A percentile compares a stretch with the other conserved stretches of the same genome.
These are phyloP conservation scores for Chenopodium album DNA, from an alignment of 148 eudicot species.

Conservation along the genomic window DNA sequence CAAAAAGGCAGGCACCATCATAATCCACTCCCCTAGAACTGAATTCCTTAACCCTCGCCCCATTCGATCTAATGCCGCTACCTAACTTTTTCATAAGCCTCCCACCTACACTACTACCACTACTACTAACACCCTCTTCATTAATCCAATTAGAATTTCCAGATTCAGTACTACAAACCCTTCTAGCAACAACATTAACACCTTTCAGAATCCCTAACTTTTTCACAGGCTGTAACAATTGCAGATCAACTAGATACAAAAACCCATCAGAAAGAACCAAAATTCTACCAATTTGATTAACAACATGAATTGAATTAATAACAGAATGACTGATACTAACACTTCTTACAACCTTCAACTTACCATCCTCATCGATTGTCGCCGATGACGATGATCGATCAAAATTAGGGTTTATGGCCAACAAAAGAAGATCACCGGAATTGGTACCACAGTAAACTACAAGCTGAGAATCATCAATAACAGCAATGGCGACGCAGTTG, in stretches of 20 bases:
- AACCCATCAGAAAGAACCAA: constrained; percentile 57
- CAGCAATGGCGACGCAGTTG: constrained; percentile 49
- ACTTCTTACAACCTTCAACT: constrained; percentile 32
- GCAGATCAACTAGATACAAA: constrained; percentile 44
- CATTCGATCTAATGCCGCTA: constrained; percentile 50
- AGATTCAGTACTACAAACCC: constrained; percentile 39
- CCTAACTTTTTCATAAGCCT: constrained; percentile 56
- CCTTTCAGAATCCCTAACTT: constrained; percentile 45
- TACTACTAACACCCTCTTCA: constrained; percentile 24
- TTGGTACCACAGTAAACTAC: constrained; percentile 56
- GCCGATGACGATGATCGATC: neutral
- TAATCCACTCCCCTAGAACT: constrained; percentile 34
- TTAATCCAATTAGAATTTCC: constrained; percentile 32
- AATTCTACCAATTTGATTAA: constrained; percentile 34
- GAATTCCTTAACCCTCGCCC: constrained; percentile 36
- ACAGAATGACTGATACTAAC: constrained; percentile 30
- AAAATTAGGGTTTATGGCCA: constrained; percentile 41
- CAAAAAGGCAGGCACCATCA: constrained; percentile 43
- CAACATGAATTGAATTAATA: constrained; percentile 39
- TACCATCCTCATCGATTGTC: neutral
- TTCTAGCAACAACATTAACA: constrained; percentile 51
- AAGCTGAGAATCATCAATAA: constrained; percentile 42
- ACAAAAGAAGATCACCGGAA: constrained; percentile 54
- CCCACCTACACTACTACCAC: constrained; percentile 35
- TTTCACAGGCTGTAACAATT: constrained; percentile 38